Conservation (phyloP, 2,329 filamentous ascomycete species). For the Talaromyces marneffei region DNA sequence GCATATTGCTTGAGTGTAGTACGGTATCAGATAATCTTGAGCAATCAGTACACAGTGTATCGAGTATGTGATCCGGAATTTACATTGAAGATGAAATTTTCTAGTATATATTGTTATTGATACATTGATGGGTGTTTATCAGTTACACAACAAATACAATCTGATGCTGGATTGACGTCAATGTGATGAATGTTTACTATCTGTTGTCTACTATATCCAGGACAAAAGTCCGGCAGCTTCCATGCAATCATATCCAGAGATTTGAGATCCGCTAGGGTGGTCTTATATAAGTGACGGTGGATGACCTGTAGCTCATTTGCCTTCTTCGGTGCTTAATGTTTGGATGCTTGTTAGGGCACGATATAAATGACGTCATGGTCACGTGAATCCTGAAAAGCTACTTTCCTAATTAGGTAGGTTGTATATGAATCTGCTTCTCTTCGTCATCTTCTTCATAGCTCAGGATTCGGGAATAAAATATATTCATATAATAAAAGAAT, state of each 20-base stretch:
- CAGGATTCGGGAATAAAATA: background rate
- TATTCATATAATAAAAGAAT: background rate
- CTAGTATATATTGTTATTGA: background rate
- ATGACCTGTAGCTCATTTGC: background rate
- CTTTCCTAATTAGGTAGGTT: background rate
- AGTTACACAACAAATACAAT: background rate
- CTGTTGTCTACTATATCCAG: background rate
- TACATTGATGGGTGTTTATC: background rate
- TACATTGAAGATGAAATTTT: background rate
- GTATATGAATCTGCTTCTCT: background rate
- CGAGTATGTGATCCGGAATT: background rate
- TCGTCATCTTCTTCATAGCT: background rate
- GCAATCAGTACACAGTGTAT: no score
- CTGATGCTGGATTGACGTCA: slow-evolving; percentile 11
- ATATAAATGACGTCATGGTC: background rate
- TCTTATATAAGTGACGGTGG: background rate
- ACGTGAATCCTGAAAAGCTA: background rate
- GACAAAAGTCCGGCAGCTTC: background rate
- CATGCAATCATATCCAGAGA: background rate
- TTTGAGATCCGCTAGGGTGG: rapidly evolving
- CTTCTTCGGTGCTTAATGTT: background rate
- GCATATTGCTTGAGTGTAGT: no score
- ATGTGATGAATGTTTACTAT: background rate
- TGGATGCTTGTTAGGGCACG: background rate
- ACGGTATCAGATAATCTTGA: no score